Base-by-base conservation (phyloP, 208 protist species). In the Crithidia sp. region DNA sequence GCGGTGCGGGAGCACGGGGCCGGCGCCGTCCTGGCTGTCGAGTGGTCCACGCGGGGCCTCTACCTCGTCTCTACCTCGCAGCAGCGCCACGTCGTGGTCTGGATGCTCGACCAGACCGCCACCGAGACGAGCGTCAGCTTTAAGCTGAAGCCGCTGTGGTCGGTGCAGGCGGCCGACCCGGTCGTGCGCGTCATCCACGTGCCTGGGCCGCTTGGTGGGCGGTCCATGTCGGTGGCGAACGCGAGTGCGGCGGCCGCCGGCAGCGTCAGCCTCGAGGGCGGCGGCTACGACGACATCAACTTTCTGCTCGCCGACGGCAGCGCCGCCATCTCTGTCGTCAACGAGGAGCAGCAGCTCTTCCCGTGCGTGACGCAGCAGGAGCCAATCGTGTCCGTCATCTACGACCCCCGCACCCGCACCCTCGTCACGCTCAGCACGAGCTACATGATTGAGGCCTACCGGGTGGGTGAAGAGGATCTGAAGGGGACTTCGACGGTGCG, bases 281-380 rank as follows among this genome's bases (percentile, higher is more conserved):
- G 64, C 10, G 68, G 63, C 50, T 82, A 89, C 17, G 86, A 92
- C 58, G 92, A 96, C n/a, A 84, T 87, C 41, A 66, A 71, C 13
- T 96, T 96, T 74, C 58, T 96, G 59, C 80, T 96, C 13, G 53
- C 79, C 13, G 82, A 86, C 57, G 81, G 71, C 41, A 76, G 76
- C 58, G 74, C 73, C 55, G 66, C 60, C 0, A 65, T 95, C 12
- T 79, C 80, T 19, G 83, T 60, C 63, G 49, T 95, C 9, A 88
- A 73, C 56, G 88, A 94, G 40, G 90, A 94, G 56, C 82, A 95
- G 61, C 85, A 93, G 62, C 57, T 95, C 7, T 77, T 79, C 17
- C 68, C 79, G 17, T 82, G 86, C 47, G 58, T 82, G 37, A 76
- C 85, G n/a, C 67, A 87, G 17, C 72, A 87, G 49, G 90, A 94